Conservation (phyloP, 192 early-diverging fungal species). For the Umbelopsis ramanniana region DNA sequence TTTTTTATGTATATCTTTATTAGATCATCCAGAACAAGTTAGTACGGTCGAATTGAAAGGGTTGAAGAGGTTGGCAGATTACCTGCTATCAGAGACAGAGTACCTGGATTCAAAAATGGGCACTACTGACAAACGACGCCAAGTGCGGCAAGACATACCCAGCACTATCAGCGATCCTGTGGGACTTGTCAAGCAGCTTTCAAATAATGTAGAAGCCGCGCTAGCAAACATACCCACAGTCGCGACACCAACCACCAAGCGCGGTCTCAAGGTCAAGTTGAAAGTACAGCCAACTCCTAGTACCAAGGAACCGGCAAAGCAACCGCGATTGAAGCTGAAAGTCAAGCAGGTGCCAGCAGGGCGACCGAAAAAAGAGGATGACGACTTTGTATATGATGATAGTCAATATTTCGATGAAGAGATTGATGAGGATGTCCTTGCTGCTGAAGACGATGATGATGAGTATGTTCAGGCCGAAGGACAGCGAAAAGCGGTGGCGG, state of each 20-base stretch:
- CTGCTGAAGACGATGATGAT: slow-evolving; percentile 30
- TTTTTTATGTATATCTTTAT: neutral
- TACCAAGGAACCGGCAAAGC: neutral
- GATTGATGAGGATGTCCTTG: neutral
- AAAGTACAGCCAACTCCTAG: slow-evolving; percentile 3
- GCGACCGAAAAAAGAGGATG: slow-evolving; percentile 8
- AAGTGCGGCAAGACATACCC: slow-evolving; percentile 18
- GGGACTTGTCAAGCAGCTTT: neutral
- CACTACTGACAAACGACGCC: neutral
- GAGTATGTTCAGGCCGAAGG: slow-evolving; percentile 9
- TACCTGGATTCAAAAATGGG: slow-evolving; percentile 3
- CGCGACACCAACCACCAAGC: neutral
- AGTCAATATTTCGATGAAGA: slow-evolving; percentile 19
- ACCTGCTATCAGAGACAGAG: slow-evolving; percentile 6
- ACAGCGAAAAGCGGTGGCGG: neutral
- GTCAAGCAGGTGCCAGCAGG: neutral
- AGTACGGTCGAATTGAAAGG: slow-evolving; percentile 58
- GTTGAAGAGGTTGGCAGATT: slow-evolving; percentile 39
- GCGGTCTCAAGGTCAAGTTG: neutral
- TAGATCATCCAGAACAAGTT: neutral
- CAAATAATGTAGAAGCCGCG: neutral
- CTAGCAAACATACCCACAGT: neutral
- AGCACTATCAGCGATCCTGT: neutral
- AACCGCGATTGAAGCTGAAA: slow-evolving; percentile 24
- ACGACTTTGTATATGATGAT: slow-evolving; percentile 16